Evolutionary conservation across 306 rosid species (phyloP), one percentile per base, ranked within the genome.

Genomic region (Lathyrus sativus): DNA sequence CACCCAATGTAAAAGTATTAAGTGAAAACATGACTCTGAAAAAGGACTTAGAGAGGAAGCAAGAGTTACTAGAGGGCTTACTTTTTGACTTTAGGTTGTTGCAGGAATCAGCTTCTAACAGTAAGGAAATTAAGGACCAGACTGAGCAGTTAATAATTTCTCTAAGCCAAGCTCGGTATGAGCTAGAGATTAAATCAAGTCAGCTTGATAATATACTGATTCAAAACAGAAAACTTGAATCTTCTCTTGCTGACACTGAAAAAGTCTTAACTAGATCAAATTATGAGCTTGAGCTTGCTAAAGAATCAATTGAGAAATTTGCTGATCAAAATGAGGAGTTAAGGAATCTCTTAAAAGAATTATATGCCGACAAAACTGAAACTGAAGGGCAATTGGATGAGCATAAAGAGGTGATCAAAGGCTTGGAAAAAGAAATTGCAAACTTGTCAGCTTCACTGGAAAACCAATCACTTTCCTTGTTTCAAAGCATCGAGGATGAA

Each of bases 91-190:
- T 93, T 56, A 86, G 89, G 49, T 74, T 86, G 80, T 83, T 90
- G 86, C 98, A 93, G 79, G 98, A 93, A 78, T 85, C 92, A 43
- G 74, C 98, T 72, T 82, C 98, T 70, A 88, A 76, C 82, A 82
- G 75, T 48, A 88, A 74, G 78, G 96, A 93, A 62, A 65, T 85
- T 70, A 85, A 86, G 80, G 96, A 93, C 35, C 89, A 88, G 80
- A 83, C 85, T 69, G 96, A 89, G 64, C 87, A 76, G 79, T 71
- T 89, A 71, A 80, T 76, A 44, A 65, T 65, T 57, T 86, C 87
- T 77, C 73, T 83, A 68, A 76, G 89, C 60, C 87, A 85, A 75
- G 81, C 75, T 63, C 91, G 76, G 18, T 81, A 80, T 77, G 96
- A 90, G 54, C 78, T 93, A 64, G 89, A 86, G 80, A 73, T 41